phyloP scores from a whole-genome alignment of 805 yeast species.

The Candida orba region DNA sequence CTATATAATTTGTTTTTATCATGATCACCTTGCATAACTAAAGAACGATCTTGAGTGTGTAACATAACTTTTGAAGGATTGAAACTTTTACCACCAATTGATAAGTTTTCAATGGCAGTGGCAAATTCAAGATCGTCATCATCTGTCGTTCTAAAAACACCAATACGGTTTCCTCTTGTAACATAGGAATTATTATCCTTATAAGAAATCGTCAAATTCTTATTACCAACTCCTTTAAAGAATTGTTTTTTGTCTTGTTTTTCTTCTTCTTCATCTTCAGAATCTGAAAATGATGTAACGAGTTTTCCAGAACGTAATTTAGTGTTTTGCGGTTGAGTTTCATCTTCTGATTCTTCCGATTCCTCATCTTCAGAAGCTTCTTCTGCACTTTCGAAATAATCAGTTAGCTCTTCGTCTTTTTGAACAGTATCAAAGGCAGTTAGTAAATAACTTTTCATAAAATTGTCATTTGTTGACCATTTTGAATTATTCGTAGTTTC shows the following conservation, averaged over 20 bases:
- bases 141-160: slow-evolving; percentile 62
- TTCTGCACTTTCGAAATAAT: slow-evolving; percentile 16
- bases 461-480: slow-evolving; percentile 37
- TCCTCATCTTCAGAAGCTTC: slow-evolving; percentile 16
- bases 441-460: slow-evolving; percentile 49
- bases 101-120: slow-evolving; percentile 59
- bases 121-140: slow-evolving; percentile 48
- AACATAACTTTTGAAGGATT: slow-evolving; percentile 66
- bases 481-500: slow-evolving; percentile 45
- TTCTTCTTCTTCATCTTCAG: slow-evolving; percentile 31
- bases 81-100: slow-evolving; percentile 41
- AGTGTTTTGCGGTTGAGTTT: slow-evolving; percentile 23
- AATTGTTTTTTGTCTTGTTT: slow-evolving; percentile 20
- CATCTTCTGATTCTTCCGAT: slow-evolving; percentile 26
- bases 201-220: slow-evolving; percentile 63
- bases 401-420: slow-evolving; percentile 30
- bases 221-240: slow-evolving; percentile 39
- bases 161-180: slow-evolving; percentile 70
- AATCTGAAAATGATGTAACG: slow-evolving; percentile 23
- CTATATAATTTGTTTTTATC: slow-evolving; percentile 45
- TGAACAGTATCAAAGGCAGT: slow-evolving; percentile 43
- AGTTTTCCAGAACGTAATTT: slow-evolving; percentile 18
- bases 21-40: slow-evolving; percentile 56
- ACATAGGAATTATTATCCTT: slow-evolving; percentile 70
- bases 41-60: slow-evolving; percentile 62